These are phyloP conservation scores for Globisporangium irregulare DNA, from an alignment of 352 stramenopile species.

Conservation along the genomic window DNA sequence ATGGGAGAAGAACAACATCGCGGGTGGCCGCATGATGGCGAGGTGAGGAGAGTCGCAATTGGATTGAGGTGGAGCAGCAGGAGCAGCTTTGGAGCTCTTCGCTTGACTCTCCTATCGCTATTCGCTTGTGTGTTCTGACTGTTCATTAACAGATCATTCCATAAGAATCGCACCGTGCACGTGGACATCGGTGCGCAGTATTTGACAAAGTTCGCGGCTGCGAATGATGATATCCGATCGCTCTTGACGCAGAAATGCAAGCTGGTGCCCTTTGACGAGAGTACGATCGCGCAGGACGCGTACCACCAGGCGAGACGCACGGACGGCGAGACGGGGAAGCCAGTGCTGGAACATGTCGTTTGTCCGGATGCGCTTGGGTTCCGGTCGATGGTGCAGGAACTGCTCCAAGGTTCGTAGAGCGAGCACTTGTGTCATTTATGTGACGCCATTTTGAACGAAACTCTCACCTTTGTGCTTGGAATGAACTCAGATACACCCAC, in stretches of 20 bases:
- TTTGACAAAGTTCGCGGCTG: constrained; percentile 42
- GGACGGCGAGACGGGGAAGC: background rate
- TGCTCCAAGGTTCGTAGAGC: constrained; percentile 32
- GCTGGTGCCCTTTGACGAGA: constrained; percentile 44
- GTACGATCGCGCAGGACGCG: constrained; percentile 47
- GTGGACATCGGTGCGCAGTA: constrained; percentile 76
- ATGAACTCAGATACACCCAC: constrained; percentile 32
- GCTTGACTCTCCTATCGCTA: background rate
- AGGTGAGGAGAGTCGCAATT: constrained; percentile 22
- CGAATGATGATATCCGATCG: constrained; percentile 54
- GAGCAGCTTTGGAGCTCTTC: constrained; percentile 1
- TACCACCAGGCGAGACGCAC: constrained; percentile 24
- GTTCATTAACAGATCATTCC: constrained; percentile 35
- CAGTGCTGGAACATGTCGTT: constrained; percentile 37
- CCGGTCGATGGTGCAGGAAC: constrained; percentile 45
- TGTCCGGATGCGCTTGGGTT: constrained; percentile 44
- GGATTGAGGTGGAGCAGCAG: background rate
- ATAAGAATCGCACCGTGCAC: constrained; percentile 46
- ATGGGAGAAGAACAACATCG: constrained; percentile 75
- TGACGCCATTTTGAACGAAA: background rate
- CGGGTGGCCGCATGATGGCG: constrained; percentile 63
- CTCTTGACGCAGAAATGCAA: constrained; percentile 27
- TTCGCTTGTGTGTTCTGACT: background rate
- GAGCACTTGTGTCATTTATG: background rate
- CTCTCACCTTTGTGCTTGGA: background rate